phyloP scores from a whole-genome alignment of 1,139 yeast species.

The Blastobotrys serpentis region DNA sequence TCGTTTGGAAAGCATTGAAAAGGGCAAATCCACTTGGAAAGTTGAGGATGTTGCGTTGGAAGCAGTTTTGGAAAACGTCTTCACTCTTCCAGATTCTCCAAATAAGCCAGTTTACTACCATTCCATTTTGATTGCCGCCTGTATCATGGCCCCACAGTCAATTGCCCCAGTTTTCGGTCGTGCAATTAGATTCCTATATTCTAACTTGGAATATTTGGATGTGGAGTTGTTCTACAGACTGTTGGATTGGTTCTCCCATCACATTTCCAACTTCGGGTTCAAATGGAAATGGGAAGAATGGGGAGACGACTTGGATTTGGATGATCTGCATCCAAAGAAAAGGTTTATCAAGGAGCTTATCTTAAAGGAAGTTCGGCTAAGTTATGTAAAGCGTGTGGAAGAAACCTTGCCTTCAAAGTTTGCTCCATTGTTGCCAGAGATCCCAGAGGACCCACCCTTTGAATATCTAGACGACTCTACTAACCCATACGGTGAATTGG shows the following conservation, averaged over 20 bases:
- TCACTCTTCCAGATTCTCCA: constrained; percentile 66
- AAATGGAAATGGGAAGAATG: constrained; percentile 99
- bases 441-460: constrained; percentile 50
- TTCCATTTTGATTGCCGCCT: constrained; percentile 83
- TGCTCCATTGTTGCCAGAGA: constrained; percentile 50
- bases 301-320: constrained; percentile 43
- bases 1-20: constrained; percentile 50
- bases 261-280: constrained; percentile 88
- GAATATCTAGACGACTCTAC: constrained; percentile 37
- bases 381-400: constrained; percentile 67
- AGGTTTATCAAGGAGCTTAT: constrained; percentile 76
- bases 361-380: constrained; percentile 76
- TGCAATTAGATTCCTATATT: constrained; percentile 81
- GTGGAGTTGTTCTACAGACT: constrained; percentile 71
- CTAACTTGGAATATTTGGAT: constrained; percentile 65
- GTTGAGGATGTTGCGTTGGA: constrained; percentile 90
- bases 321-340: constrained; percentile 65
- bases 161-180: constrained; percentile 96
- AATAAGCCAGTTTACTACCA: constrained; percentile 78
- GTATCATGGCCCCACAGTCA: constrained; percentile 81
- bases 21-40: constrained; percentile 67
- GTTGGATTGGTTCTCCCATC: constrained; percentile 91
- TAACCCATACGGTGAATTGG: constrained; percentile 41
- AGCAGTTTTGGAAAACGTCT: constrained; percentile 72
- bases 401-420: constrained; percentile 79